phyloP scores from a whole-genome alignment of 352 stramenopile genomes.

The Phytophthora brassicae region DNA sequence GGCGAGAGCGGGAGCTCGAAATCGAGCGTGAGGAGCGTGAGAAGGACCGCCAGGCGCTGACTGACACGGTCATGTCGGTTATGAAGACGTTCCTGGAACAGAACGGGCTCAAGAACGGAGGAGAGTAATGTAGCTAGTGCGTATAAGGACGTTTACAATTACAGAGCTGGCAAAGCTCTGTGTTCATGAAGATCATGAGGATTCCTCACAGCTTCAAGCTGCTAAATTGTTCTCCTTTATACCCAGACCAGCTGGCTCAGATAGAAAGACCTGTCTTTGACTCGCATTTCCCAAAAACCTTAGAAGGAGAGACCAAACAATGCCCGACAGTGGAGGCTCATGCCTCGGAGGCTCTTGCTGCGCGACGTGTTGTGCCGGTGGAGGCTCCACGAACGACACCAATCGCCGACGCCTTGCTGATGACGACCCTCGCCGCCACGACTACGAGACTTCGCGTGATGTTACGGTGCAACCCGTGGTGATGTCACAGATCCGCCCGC shows the following conservation, averaged over 20 bases:
- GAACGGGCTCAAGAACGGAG: conserved; percentile 12
- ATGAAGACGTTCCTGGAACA: conserved; percentile 36
- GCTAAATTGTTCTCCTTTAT: conserved; percentile 16
- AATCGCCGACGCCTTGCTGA: conserved; percentile 19
- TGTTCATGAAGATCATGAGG: no score
- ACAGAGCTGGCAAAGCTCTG: no score
- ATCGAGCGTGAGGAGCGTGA: conserved; percentile 32
- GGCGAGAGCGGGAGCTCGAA: conserved; percentile 29
- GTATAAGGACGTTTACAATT: conserved; percentile 16
- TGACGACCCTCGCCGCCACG: conserved; percentile 24
- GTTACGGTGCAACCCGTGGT: conserved; percentile 32
- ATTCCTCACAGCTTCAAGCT: no score
- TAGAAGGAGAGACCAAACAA: conserved; percentile 14
- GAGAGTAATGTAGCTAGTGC: conserved; percentile 17
- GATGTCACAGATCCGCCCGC: conserved; percentile 31
- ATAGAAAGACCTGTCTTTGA: conserved; percentile 2
- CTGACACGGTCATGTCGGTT: conserved; percentile 21
- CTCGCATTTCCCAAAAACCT: conserved; percentile 24
- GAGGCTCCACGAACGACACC: conserved; percentile 3
- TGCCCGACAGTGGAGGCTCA: conserved; percentile 18
- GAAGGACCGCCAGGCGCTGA: conserved; percentile 35
- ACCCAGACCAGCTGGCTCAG: neutral
- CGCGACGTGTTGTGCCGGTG: conserved; percentile 17
- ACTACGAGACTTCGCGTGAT: conserved; percentile 28
- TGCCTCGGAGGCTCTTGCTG: conserved; percentile 26